A percentile compares a stretch with the other conserved stretches of the same genome.
Conservation (phyloP, 2,329 filamentous ascomycete genomes). For the Epichloe bromicola region DNA sequence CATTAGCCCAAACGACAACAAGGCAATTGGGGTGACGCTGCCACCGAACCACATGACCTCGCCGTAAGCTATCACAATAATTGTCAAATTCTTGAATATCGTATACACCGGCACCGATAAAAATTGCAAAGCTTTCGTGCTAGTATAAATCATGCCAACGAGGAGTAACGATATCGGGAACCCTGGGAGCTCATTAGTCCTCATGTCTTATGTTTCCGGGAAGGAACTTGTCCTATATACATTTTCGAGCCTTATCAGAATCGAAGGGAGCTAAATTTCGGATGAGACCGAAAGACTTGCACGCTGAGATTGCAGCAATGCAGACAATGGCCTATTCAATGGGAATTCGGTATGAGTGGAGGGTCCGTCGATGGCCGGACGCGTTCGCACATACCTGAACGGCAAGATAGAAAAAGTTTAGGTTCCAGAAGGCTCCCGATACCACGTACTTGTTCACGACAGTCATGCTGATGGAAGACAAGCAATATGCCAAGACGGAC, state of each 20-base stretch:
- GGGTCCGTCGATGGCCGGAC: background rate
- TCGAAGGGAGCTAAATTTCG: constrained; percentile 74
- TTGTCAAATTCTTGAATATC: constrained; percentile 99
- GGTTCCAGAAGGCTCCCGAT: constrained; percentile 79
- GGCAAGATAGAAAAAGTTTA: constrained; percentile 89
- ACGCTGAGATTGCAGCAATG: constrained; percentile 67
- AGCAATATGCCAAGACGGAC: constrained; percentile 81
- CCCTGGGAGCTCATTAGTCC: constrained; percentile 40
- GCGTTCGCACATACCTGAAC: constrained; percentile 59
- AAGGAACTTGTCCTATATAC: constrained; percentile 34
- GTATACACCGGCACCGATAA: constrained; percentile 98
- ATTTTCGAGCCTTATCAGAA: constrained; percentile 79
- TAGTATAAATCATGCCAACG: constrained; percentile 98
- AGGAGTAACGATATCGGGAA: constrained; percentile 92
- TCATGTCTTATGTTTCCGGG: too few species aligned
- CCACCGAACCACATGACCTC: constrained; percentile 98
- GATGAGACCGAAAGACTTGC: constrained; percentile 73
- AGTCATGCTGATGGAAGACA: constrained; percentile 97
- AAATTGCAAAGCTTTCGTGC: constrained; percentile 89
- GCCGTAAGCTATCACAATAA: constrained; percentile 95
- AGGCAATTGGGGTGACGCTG: constrained; percentile 71
- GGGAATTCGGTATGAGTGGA: constrained; percentile 5
- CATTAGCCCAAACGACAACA: constrained; percentile 94
- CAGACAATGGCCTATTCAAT: constrained; percentile 67
- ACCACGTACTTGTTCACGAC: constrained; percentile 99